Conservation (phyloP, 176 grass and related monocot species). For the Oryza australiensis region DNA sequence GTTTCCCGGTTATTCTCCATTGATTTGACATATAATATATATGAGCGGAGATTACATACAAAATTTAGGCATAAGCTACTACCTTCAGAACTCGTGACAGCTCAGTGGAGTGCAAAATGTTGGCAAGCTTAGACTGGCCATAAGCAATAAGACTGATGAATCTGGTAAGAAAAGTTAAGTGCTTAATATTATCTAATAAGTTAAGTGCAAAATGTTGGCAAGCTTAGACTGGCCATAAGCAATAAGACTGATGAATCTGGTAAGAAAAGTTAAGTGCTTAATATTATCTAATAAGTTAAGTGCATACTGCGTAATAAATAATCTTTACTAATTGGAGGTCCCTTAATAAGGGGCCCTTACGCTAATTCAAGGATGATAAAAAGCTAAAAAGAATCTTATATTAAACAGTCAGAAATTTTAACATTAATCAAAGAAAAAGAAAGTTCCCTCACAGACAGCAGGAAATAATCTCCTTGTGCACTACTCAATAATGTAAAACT, state of each 20-base stretch:
- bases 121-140: constrained; percentile 83
- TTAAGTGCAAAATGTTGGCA: constrained; percentile 63
- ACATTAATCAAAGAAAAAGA: background rate
- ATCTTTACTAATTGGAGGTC: background rate
- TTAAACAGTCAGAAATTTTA: background rate
- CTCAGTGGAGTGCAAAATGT: constrained; percentile 80
- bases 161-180: constrained; percentile 34
- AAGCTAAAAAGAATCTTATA: too few species aligned
- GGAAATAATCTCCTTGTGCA: background rate
- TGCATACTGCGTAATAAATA: background rate
- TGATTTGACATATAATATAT: background rate
- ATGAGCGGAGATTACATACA: background rate
- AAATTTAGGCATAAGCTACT: background rate
- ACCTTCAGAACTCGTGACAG: constrained; percentile 68
- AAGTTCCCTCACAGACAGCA: background rate
- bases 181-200: too few species aligned
- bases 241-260: constrained; percentile 54
- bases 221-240: constrained; percentile 88
- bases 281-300: background rate
- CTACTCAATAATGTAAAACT: too few species aligned
- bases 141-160: constrained; percentile 59
- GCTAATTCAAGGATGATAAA: too few species aligned
- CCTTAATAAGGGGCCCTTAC: too few species aligned
- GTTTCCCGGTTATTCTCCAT: background rate
- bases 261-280: background rate